Percentiles rank a stretch among this genome's conserved stretches.
Evolutionary conservation across 2,329 filamentous ascomycete species (phyloP).

Genomic region (Phaeoacremonium minimum): DNA sequence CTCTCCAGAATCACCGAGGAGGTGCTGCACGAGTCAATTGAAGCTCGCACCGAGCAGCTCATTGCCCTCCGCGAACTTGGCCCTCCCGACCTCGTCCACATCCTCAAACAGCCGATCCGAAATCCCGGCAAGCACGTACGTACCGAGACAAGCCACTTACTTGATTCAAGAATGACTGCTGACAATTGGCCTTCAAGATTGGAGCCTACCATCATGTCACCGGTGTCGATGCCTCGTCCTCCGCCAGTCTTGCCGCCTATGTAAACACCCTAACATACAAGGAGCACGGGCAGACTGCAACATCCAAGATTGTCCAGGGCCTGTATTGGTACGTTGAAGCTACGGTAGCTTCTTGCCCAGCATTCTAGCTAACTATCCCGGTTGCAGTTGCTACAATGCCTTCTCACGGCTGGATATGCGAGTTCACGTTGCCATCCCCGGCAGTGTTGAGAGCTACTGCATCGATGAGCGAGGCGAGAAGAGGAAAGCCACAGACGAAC

Average conservation of each 20-base stretch:
- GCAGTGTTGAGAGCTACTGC: conserved; percentile 94
- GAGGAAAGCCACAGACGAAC: conserved; percentile 83
- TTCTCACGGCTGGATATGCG: conserved; percentile 98
- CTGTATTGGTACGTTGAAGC: conserved; percentile 76
- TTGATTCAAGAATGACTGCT: too few relatives aligned
- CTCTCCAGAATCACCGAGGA: conserved; percentile 81
- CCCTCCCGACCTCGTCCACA: conserved; percentile 90
- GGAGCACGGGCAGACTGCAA: conserved; percentile 69
- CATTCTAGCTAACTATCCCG: conserved; percentile 9
- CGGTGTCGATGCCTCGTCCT: conserved; percentile 94
- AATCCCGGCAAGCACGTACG: conserved; percentile 52
- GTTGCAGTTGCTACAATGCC: conserved; percentile 84
- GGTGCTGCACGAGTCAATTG: conserved; percentile 84
- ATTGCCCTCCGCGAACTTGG: conserved; percentile 85
- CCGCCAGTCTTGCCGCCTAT: conserved; percentile 92
- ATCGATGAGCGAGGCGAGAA: conserved; percentile 96
- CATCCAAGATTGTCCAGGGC: conserved; percentile 86
- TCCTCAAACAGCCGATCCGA: conserved; percentile 69
- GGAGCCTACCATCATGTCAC: conserved; percentile 98
- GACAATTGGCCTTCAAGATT: too few relatives aligned
- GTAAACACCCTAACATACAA: conserved; percentile 96
- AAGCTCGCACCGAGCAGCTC: conserved; percentile 86
- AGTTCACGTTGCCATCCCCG: conserved; percentile 94
- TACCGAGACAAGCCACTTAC: too few relatives aligned
- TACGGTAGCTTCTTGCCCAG: too few relatives aligned